phyloP scores from a whole-genome alignment of 768 basidiomycete species.

The Tulasnella sp. region DNA sequence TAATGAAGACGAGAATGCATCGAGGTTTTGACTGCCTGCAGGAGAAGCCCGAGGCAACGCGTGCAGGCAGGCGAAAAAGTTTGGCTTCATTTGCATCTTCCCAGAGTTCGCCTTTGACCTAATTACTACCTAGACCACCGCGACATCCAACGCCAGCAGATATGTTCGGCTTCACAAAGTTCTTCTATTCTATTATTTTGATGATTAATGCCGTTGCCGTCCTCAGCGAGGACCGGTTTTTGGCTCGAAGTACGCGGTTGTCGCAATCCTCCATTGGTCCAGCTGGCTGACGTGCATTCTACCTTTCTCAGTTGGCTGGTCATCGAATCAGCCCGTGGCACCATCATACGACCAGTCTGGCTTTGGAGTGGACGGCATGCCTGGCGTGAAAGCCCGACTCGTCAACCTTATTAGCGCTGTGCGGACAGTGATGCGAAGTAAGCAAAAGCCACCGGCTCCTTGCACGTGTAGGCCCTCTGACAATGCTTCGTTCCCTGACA shows the following conservation, averaged over 20 bases:
- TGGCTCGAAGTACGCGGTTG: conserved; percentile 75
- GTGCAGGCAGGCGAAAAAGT: conserved; percentile 21
- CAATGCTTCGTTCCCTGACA: conserved; percentile 43
- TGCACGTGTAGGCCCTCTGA: conserved; percentile 35
- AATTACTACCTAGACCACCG: neutral
- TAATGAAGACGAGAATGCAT: neutral
- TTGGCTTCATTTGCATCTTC: conserved; percentile 10
- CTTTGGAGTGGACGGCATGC: conserved; percentile 57
- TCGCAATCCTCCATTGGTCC: neutral
- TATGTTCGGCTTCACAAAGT: conserved; percentile 44
- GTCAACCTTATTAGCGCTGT: conserved; percentile 95
- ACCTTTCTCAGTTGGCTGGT: conserved; percentile 78
- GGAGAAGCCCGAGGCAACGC: conserved; percentile 1
- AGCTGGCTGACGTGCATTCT: conserved; percentile 38
- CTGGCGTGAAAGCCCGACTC: conserved; percentile 77
- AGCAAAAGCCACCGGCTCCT: conserved; percentile 48
- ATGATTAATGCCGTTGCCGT: conserved; percentile 95
- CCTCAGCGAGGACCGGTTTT: conserved; percentile 93
- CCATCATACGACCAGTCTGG: conserved; percentile 48
- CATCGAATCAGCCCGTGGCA: conserved; percentile 61
- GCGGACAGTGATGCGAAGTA: conserved; percentile 95
- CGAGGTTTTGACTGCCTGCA: conserved; percentile 19
- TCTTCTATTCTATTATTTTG: conserved; percentile 85
- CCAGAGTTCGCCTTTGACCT: conserved; percentile 12
- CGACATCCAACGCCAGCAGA: conserved; percentile 40